Evolutionary conservation across 2,329 filamentous ascomycete species (phyloP).

Genomic region (Stachybotrys chlorohalonatus): DNA sequence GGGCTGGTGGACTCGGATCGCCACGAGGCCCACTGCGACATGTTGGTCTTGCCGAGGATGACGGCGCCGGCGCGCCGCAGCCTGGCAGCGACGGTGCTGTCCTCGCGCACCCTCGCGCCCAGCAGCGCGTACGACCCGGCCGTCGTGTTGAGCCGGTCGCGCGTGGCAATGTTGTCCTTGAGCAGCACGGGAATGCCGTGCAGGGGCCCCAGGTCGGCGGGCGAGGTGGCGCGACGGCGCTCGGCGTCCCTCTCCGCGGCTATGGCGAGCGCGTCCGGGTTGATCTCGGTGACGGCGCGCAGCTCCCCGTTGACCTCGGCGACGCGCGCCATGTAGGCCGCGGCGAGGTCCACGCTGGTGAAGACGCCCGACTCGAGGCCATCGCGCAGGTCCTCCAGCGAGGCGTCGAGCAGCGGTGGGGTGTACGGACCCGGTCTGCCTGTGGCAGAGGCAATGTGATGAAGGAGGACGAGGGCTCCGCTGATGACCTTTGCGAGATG

Average conservation of each 20-base stretch:
- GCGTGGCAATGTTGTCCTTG: constrained; percentile 55
- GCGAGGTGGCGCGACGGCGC: background rate
- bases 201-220: constrained; percentile 27
- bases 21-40: constrained; percentile 58
- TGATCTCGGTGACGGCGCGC: constrained; percentile 19
- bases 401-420: background rate
- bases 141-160: constrained; percentile 50
- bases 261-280: constrained; percentile 22
- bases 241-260: constrained; percentile 18
- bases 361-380: background rate
- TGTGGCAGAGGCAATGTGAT: background rate
- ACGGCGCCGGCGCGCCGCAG: constrained; percentile 52
- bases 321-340: background rate
- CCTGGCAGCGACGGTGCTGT: constrained; percentile 50
- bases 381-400: background rate
- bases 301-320: background rate
- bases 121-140: constrained; percentile 50
- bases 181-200: constrained; percentile 55
- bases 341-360: background rate
- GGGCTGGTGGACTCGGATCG: constrained; percentile 47
- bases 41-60: constrained; percentile 56
- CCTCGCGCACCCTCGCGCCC: constrained; percentile 42
- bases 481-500: background rate
- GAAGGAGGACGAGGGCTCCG: background rate
- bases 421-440: background rate